Evolutionary conservation across 768 basidiomycete genomes (phyloP), one percentile per base, ranked within the genome.

Genomic region (Steccherinum ochraceum): DNA sequence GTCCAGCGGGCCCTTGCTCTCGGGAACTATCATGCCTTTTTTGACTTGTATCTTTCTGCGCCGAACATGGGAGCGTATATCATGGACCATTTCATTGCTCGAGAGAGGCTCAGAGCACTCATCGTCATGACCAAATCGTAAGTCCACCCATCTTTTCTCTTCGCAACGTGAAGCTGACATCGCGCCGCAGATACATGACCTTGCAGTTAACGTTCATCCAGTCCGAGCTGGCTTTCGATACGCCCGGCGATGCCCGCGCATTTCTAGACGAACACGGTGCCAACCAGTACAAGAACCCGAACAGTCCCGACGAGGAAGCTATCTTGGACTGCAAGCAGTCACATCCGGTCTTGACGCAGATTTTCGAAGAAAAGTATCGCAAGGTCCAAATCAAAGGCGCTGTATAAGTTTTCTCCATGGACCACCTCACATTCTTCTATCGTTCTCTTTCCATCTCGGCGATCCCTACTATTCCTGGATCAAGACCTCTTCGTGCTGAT

Each of bases 41-140:
- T 98, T 72, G 80, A 82, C 49, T 71, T 93, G 51, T 98, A 90
- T 69, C 60, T 79, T 60, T 74, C 75, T 49, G 91, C 92, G 41
- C 93, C 93, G 23, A 93, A 95, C 64, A 98, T 98, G 96, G 92
- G 93, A 35, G 93, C 82, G 49, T 98, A 98, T 68, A 93, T 99
- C 62, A 96, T 99, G 91, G 96, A 98, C 69, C 93, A 97, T 67
- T 97, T 98, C 67, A 87, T 97, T 61, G 82, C 84, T 61, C 79
- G 96, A 60, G 96, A 98, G 71, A 74, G 96, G 52, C 78, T 87
- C 50, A 81, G 81, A 52, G 93, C 93, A 1, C 66, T 99, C 54
- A 80, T 92, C 63, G 82, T 88, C 57, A 94, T 99, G 72, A 81
- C 89, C 24, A 96, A 89, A 79, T 88, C 90, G 96, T 98, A 59